These are phyloP conservation scores for Fomitiporia mediterranea DNA, from an alignment of 1,284 basidiomycete species.

Conservation along the genomic window DNA sequence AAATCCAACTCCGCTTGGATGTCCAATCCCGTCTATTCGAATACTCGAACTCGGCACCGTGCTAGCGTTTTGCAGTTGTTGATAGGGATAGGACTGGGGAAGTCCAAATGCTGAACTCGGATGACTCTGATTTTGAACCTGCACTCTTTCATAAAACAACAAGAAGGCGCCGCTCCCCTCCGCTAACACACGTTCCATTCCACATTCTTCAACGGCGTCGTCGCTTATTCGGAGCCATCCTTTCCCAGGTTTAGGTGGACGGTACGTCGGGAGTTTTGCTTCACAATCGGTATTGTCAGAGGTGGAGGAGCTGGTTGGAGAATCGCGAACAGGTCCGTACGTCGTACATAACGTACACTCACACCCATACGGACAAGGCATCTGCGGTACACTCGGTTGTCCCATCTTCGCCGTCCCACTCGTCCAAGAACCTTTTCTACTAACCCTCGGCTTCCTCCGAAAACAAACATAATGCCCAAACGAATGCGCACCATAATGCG, in stretches of 20 bases:
- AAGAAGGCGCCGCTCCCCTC: constrained; percentile 79
- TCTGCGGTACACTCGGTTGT: constrained; percentile 40
- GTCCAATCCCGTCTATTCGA: not conserved
- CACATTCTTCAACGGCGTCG: constrained; percentile 75
- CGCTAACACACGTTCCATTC: constrained; percentile 66
- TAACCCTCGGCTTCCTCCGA: constrained; percentile 65
- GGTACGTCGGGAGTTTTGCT: constrained; percentile 11
- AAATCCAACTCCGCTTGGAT: not conserved
- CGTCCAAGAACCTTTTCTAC: constrained; percentile 3
- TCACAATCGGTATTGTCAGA: too few relatives aligned
- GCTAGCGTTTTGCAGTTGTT: too few relatives aligned
- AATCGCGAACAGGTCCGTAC: constrained; percentile 41
- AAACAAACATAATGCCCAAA: constrained; percentile 92
- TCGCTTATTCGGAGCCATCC: constrained; percentile 88
- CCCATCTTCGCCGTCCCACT: constrained; percentile 25
- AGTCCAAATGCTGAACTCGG: too few relatives aligned
- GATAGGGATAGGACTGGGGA: too few relatives aligned
- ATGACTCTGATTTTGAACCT: too few relatives aligned
- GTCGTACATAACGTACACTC: constrained; percentile 39
- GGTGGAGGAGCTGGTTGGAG: constrained; percentile 23
- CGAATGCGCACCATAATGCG: constrained; percentile 85
- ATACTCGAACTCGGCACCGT: too few relatives aligned
- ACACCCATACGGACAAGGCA: constrained; percentile 45
- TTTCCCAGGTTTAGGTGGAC: constrained; percentile 35
- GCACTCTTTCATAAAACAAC: constrained; percentile 84